A percentile compares a stretch with the other conserved stretches of the same genome.
phyloP scores from a whole-genome alignment of 148 eudicot genomes.

The Mesembryanthemum crystallinum region DNA sequence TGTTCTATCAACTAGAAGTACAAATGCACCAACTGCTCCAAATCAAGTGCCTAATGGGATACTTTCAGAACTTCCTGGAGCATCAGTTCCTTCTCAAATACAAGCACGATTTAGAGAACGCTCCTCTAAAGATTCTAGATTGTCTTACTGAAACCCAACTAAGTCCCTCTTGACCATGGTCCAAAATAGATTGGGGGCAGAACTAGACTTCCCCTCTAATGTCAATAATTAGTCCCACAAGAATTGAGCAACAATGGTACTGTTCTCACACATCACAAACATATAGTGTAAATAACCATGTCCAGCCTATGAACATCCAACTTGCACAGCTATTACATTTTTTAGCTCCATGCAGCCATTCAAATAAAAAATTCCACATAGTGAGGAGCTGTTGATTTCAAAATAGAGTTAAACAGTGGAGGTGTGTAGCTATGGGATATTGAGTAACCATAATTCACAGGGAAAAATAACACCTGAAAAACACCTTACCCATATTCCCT shows the following conservation, averaged over 20 bases:
- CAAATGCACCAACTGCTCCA: not conserved
- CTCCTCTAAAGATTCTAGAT: not conserved
- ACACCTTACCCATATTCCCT: no score
- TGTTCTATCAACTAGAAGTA: not conserved
- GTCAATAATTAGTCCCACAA: not conserved
- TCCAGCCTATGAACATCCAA: no score
- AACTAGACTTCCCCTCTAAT: not conserved
- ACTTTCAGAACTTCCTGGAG: not conserved
- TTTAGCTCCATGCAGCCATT: no score
- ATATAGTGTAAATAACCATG: no score
- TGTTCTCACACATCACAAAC: no score
- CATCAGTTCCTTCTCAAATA: not conserved
- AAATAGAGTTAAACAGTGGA: no score
- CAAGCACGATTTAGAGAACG: not conserved
- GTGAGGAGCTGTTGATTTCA: no score
- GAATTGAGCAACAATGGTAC: not conserved
- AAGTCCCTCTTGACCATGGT: not conserved
- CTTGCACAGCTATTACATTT: no score
- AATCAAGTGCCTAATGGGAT: not conserved
- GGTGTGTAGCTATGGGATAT: no score
- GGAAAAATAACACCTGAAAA: no score
- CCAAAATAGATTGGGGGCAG: not conserved
- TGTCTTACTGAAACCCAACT: not conserved
- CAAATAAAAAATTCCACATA: no score
- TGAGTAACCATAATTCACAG: no score